Evolutionary conservation across 805 yeast genomes (phyloP).

Genomic region (Metschnikowia borealis): DNA sequence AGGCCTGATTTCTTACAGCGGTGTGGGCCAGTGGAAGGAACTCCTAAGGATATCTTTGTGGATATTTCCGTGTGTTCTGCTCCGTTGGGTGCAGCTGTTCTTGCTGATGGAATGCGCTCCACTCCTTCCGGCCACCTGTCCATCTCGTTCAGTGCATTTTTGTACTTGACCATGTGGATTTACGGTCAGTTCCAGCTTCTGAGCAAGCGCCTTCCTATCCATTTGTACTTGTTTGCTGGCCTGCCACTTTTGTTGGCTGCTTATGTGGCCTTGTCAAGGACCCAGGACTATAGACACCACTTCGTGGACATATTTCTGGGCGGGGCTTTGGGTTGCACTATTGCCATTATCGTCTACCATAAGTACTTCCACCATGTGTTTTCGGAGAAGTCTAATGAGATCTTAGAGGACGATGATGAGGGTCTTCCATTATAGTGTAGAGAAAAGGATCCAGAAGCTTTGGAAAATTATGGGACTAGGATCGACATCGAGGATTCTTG

Average conservation of each 20-base stretch:
- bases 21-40: conserved; percentile 12
- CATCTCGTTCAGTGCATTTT: conserved; percentile 48
- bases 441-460: neutral
- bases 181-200: conserved; percentile 36
- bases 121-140: conserved; percentile 59
- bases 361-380: conserved; percentile 25
- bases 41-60: conserved; percentile 16
- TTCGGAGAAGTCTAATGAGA: conserved; percentile 10
- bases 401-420: conserved; percentile 13
- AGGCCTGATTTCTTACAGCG: conserved; percentile 19
- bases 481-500: neutral
- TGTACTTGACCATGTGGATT: conserved; percentile 46
- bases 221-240: conserved; percentile 11
- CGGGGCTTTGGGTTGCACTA: conserved; percentile 25
- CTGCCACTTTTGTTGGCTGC: conserved; percentile 22
- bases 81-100: conserved; percentile 20
- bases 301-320: conserved; percentile 35
- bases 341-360: conserved; percentile 25
- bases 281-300: conserved; percentile 30
- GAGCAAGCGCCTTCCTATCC: conserved; percentile 8
- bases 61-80: conserved; percentile 23
- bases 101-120: conserved; percentile 52
- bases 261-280: conserved; percentile 25
- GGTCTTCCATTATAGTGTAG: neutral
- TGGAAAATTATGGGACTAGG: neutral